Percentiles rank a stretch among this genome's conserved stretches.
These are phyloP conservation scores for Chenopodium album DNA, from an alignment of 148 eudicot genomes.

Conservation along the genomic window DNA sequence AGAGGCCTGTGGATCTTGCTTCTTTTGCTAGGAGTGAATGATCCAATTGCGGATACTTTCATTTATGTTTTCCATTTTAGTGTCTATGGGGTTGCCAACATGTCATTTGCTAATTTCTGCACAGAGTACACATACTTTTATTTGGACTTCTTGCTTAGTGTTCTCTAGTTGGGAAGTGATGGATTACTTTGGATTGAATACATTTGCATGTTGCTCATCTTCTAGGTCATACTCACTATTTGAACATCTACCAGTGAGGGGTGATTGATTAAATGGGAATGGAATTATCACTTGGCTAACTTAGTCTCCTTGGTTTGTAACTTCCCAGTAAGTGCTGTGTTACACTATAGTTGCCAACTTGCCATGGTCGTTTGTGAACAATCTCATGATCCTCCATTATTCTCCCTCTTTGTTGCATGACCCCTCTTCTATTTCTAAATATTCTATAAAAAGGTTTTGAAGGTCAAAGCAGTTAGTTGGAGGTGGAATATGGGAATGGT, in stretches of 20 bases:
- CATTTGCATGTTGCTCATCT: neutral
- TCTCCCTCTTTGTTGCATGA: neutral
- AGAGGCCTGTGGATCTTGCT: neutral
- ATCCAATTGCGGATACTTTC: neutral
- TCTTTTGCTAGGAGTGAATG: neutral
- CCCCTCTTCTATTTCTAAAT: no score
- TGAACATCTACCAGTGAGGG: neutral
- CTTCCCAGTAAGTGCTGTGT: no score
- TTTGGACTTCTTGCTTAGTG: neutral
- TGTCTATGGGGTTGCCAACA: neutral
- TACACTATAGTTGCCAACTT: no score
- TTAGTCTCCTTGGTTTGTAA: no score
- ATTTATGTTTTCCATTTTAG: neutral
- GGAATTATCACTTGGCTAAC: no score
- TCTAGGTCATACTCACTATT: neutral
- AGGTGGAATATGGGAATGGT: neutral
- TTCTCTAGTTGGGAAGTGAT: neutral
- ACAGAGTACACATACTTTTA: neutral
- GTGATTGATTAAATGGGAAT: neutral
- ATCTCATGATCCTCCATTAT: neutral
- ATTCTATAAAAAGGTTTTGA: neutral
- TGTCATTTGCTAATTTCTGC: neutral
- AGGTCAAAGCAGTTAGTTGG: neutral
- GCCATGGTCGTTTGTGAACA: neutral
- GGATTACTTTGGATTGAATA: neutral